Evolutionary conservation across 257 asterid genomes (phyloP).

Genomic region (Plantago major): DNA sequence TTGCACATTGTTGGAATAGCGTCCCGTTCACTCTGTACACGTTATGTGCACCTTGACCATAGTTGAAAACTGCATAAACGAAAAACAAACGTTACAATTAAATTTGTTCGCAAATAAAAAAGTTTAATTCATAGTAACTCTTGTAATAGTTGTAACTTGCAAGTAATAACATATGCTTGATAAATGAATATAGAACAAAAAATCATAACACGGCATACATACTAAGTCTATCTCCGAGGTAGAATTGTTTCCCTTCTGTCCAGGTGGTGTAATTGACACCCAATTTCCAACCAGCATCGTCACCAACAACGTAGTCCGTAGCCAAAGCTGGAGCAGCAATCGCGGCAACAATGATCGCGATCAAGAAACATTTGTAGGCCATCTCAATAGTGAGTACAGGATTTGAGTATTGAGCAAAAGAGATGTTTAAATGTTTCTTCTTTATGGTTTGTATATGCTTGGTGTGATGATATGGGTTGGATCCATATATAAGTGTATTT

Average conservation of each 20-base stretch:
- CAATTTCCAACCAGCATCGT: slow-evolving; percentile 33
- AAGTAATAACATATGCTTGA: too few species aligned
- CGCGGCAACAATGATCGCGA: slow-evolving; percentile 20
- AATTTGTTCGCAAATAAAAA: too few species aligned
- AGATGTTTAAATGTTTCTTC: too few species aligned
- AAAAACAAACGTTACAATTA: not conserved
- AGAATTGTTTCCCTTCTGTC: slow-evolving; percentile 29
- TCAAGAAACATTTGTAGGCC: slow-evolving; percentile 23
- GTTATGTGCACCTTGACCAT: slow-evolving; percentile 17
- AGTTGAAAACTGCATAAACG: slow-evolving; percentile 19
- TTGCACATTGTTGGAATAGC: slow-evolving; percentile 17
- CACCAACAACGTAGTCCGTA: slow-evolving; percentile 37
- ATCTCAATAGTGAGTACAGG: too few species aligned
- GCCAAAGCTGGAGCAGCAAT: slow-evolving; percentile 25
- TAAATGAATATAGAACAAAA: not conserved
- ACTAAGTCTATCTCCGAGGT: slow-evolving; percentile 33
- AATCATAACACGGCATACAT: not conserved
- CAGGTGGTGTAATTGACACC: slow-evolving; percentile 30
- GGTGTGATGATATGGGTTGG: too few species aligned
- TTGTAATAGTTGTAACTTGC: too few species aligned
- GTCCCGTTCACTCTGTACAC: slow-evolving; percentile 24
- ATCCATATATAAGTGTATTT: too few species aligned
- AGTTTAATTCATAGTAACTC: too few species aligned
- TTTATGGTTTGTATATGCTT: too few species aligned
- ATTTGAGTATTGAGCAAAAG: too few species aligned